Evolutionary conservation across 139 green algal genomes (phyloP), one percentile per base, ranked within the genome.

Genomic region (Tetradesmus lagerheimii): DNA sequence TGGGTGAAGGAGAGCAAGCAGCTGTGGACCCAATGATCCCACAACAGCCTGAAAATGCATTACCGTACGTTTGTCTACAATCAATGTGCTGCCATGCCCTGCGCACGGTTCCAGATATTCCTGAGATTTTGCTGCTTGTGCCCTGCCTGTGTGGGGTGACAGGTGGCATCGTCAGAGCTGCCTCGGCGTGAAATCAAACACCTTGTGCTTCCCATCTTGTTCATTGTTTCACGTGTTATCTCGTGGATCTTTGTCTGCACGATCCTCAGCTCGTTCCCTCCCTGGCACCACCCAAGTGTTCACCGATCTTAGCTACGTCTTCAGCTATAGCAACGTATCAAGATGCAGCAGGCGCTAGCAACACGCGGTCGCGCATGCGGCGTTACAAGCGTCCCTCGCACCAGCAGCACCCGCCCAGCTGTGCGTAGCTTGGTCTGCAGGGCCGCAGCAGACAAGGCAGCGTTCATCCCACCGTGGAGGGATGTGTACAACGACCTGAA

Each of bases 401-500:
- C 47, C 81, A 75, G n/a, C 64, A 64, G 81, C 81, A 77, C 79
- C 31, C 43, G 79, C 79, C 57, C 57, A 71, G 57, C 57, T 31
- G 57, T 71, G 57, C 57, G 57, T 71, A 85, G 27, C 53, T 47
- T 85, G 34, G 79, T 85, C 27, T 31, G n/a, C 16, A 75, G 47
- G 25, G 82, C 82, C 39, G 85, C 85, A 76, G 74, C 34, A 34
- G 74, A 89, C 18, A 83, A 83, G 71, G 31, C 20, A n/a, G 1
- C 57, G 25, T 89, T 89, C 71, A 89, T 89, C 38, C 85, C 85
- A 20, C 71, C 71, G 53, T 89, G 85, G 85, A 89, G 71, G 25
- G 85, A 89, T 16, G 38, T 39, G 1, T 89, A 76, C 35, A 34
- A 50, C 39, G 85, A 43, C 15, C 47, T 89, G 14, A 83, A 89